Base-by-base conservation (phyloP, 2,329 filamentous ascomycete genomes). In the Corniculantispora saksenae region DNA sequence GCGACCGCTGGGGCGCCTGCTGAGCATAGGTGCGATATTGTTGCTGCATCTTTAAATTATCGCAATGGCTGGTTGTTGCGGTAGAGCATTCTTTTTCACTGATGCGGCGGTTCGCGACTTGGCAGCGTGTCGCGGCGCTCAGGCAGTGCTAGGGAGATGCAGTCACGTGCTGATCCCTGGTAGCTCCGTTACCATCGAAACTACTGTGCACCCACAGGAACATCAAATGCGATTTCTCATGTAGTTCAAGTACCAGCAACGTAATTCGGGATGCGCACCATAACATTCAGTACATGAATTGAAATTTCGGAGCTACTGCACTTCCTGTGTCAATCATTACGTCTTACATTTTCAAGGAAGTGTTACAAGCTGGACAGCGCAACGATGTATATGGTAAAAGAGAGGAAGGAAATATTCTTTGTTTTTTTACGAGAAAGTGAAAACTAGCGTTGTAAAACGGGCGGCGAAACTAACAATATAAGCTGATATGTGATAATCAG, bases 21-120 rank as follows among this genome's bases (percentile, higher is more conserved):
- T 83, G 82, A 72, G 80, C 78, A 74, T 82, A 84, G 63, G 76
- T 75, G 68, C 83, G 83, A 72, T 83, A 86, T 69, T 83, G 81
- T 65, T 78, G 77, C 77, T 86, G 84, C 84, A 86, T 86, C 70
- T 72, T 80, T 72, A 47, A 48, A 66, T 59, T 62, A 63, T 58
- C 47, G 43, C 59, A 55, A 64, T 65, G 63, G 63, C 23, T 50
- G 2, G n/a, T 15, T 43, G 60, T 65, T 58, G 35, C 47, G 51
- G 47, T 13, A 27, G 9, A 21, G 8, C 2, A 23, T 35, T 43
- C 47, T 17, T 61, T 51, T 40, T 25, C 19, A 35, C 58, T 7
- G 13, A n/a, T 21, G 32, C 10, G n/a, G 25, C 40, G 15, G 32
- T 43, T 29, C 25, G 58, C 58, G 29, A 13, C 21, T n/a, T 21